These are phyloP conservation scores for Pezicula rhizophila DNA, from an alignment of 2,329 filamentous ascomycete species.

Conservation along the genomic window DNA sequence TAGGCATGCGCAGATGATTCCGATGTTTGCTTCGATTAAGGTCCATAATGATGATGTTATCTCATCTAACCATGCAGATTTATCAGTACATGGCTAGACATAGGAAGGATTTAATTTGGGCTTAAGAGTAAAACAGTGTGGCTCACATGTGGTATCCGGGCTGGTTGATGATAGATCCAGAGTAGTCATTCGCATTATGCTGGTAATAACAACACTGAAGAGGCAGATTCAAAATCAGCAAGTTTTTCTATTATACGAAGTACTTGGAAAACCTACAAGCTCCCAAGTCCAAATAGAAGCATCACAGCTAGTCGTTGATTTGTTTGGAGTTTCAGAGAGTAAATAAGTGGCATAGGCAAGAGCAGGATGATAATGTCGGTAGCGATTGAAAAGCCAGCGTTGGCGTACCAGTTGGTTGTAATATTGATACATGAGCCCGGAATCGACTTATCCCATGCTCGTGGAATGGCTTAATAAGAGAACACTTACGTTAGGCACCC, in stretches of 20 bases:
- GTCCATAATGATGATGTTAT: conserved; percentile 30
- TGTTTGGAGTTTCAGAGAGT: conserved; percentile 22
- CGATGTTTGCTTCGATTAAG: conserved; percentile 30
- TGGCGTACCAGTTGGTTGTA: conserved; percentile 42
- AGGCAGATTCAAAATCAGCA: neutral
- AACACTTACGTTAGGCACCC: no score
- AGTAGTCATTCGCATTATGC: conserved; percentile 29
- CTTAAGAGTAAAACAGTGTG: neutral
- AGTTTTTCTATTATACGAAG: neutral
- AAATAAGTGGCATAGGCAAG: conserved; percentile 28
- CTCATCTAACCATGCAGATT: conserved; percentile 9
- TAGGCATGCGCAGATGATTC: conserved; percentile 33
- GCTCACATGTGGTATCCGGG: conserved; percentile 14
- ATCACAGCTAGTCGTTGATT: conserved; percentile 42
- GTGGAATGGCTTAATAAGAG: conserved; percentile 27
- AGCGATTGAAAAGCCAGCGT: conserved; percentile 32
- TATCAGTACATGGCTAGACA: no score
- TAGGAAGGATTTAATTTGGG: neutral
- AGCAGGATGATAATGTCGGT: conserved; percentile 29
- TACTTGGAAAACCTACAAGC: conserved; percentile 25
- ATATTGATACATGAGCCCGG: conserved; percentile 39
- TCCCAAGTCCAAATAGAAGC: conserved; percentile 30
- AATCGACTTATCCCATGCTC: conserved; percentile 39
- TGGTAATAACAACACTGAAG: conserved; percentile 23
- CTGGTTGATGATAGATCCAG: conserved; percentile 18